Conservation (phyloP, 495 filamentous ascomycete genomes). For the Neurospora terricola region DNA sequence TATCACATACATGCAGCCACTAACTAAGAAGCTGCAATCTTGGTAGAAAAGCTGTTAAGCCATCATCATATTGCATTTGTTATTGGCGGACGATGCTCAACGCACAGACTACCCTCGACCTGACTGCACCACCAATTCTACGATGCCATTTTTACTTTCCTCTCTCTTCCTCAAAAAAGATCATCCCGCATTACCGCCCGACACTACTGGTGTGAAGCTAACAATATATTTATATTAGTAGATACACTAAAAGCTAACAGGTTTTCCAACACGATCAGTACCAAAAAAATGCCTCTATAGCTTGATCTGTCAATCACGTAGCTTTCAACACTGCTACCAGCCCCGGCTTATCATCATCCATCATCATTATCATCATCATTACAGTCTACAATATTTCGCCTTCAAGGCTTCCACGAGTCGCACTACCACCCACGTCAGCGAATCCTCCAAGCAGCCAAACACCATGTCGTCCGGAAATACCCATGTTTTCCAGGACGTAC, state of each 20-base stretch:
- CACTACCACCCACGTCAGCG: background rate
- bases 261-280: background rate
- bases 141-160: background rate
- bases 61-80: too few relatives aligned
- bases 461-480: background rate
- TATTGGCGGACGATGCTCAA: background rate
- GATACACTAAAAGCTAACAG: background rate
- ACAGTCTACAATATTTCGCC: background rate
- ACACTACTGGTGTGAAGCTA: background rate
- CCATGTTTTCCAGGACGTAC: background rate
- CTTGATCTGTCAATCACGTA: background rate
- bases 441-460: background rate
- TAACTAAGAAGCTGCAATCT: background rate
- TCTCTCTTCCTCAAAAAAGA: background rate
- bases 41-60: accelerated
- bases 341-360: background rate
- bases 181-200: background rate
- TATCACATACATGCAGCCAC: background rate
- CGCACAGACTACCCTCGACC: background rate
- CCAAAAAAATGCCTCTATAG: background rate
- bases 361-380: background rate
- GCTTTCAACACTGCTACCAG: background rate
- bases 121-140: background rate
- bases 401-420: background rate
- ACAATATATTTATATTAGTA: background rate